Conservation (phyloP, 1,284 basidiomycete genomes). For the Gomphus sp. region DNA sequence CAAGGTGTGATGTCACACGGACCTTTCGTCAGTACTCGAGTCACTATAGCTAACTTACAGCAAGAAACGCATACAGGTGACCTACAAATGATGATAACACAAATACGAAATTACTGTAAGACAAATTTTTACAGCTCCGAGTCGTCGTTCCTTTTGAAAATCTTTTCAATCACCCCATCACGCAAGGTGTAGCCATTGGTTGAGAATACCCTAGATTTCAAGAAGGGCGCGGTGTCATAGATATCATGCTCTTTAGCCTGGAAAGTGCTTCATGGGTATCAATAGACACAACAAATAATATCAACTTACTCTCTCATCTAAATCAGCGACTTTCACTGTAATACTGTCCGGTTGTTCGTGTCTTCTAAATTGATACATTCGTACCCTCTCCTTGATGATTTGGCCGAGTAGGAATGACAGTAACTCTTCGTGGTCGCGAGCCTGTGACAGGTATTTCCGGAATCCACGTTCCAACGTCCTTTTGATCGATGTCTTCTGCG, state of each 20-base stretch:
- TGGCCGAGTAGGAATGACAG: constrained; percentile 92
- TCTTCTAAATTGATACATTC: constrained; percentile 69
- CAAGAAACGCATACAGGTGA: no score
- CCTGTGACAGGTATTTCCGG: constrained; percentile 94
- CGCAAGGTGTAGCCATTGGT: constrained; percentile 82
- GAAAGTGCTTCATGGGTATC: constrained; percentile 10
- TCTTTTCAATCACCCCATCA: constrained; percentile 60
- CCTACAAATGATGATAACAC: background rate
- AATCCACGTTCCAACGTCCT: constrained; percentile 93
- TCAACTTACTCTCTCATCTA: constrained; percentile 68
- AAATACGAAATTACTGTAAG: background rate
- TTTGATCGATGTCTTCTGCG: constrained; percentile 98
- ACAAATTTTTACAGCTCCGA: background rate
- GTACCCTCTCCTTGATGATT: constrained; percentile 90
- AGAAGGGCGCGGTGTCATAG: constrained; percentile 82
- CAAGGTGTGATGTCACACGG: background rate
- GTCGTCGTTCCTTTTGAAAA: constrained; percentile 32
- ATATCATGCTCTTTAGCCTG: constrained; percentile 94
- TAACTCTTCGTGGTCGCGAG: constrained; percentile 92
- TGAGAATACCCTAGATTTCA: constrained; percentile 77
- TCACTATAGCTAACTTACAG: background rate
- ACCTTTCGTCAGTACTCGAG: background rate
- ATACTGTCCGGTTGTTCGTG: constrained; percentile 72
- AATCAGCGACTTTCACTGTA: constrained; percentile 64
- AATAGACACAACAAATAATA: background rate